Percentiles rank a stretch among this genome's conserved stretches.
Evolutionary conservation across 768 basidiomycete genomes (phyloP).

Genomic region (Sarcodon sp.): DNA sequence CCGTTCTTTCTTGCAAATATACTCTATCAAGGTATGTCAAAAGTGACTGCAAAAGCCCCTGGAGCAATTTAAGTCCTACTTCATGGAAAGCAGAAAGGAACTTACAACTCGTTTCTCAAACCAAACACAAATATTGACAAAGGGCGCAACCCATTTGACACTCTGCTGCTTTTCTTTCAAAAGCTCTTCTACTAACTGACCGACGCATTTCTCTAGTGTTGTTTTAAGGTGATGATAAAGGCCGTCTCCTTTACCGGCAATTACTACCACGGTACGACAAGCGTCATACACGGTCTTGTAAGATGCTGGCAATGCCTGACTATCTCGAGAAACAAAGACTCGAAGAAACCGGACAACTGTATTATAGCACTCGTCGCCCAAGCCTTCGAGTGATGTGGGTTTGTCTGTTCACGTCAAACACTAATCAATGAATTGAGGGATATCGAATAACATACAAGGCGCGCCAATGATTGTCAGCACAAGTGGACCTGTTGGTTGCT

Average conservation of each 20-base stretch:
- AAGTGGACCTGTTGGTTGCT: conserved; percentile 21
- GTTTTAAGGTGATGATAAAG: conserved; percentile 45
- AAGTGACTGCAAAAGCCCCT: conserved; percentile 50
- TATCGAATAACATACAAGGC: conserved; percentile 12
- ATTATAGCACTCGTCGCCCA: conserved; percentile 13
- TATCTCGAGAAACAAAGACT: conserved; percentile 20
- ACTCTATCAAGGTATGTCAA: conserved; percentile 63
- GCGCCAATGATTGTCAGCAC: conserved; percentile 34
- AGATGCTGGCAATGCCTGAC: conserved; percentile 26
- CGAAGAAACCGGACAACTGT: conserved; percentile 22
- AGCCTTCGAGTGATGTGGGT: neutral
- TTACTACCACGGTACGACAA: conserved; percentile 41
- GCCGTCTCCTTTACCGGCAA: conserved; percentile 38
- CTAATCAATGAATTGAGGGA: neutral
- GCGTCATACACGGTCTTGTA: conserved; percentile 45
- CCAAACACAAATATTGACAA: conserved; percentile 46
- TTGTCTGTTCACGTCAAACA: conserved; percentile 6
- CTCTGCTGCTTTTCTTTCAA: conserved; percentile 11
- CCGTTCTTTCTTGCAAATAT: conserved; percentile 33
- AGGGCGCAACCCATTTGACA: conserved; percentile 43
- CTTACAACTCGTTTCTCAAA: conserved; percentile 55
- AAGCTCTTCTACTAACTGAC: conserved; percentile 27
- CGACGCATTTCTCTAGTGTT: conserved; percentile 46
- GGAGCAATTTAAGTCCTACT: conserved; percentile 1
- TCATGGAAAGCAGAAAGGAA: conserved; percentile 7